A percentile compares a stretch with the other conserved stretches of the same genome.
Conservation (phyloP, 2,329 filamentous ascomycete genomes). For the Arthroderma sp. region DNA sequence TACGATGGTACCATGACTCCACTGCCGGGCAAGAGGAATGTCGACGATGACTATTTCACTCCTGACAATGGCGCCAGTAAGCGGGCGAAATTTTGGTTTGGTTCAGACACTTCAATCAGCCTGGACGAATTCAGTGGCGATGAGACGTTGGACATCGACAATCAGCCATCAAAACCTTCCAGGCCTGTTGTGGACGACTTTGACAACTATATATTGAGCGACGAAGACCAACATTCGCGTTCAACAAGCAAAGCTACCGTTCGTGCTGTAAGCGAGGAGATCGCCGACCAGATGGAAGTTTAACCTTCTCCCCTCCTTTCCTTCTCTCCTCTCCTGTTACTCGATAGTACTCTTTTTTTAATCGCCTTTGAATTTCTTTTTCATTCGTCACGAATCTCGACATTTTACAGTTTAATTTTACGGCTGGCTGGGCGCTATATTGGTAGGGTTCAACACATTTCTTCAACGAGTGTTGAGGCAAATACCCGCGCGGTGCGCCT, state of each 20-base stretch:
- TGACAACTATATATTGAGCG: slow-evolving; percentile 32
- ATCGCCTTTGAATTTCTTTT: too few species aligned
- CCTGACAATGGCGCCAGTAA: slow-evolving; percentile 54
- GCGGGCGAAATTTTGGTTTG: slow-evolving; percentile 78
- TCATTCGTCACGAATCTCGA: too few species aligned
- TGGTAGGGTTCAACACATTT: too few species aligned
- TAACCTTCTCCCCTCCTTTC: slow-evolving; percentile 14
- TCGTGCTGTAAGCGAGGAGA: slow-evolving; percentile 40
- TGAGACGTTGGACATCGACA: slow-evolving; percentile 13
- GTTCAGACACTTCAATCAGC: slow-evolving; percentile 42
- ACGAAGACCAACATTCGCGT: slow-evolving; percentile 29
- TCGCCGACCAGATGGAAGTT: slow-evolving; percentile 41
- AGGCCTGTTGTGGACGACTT: slow-evolving; percentile 26
- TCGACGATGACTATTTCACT: slow-evolving; percentile 37
- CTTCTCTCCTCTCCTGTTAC: too few species aligned
- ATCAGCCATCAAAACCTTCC: slow-evolving; percentile 9
- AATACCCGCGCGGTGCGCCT: too few species aligned
- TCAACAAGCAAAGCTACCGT: slow-evolving; percentile 32
- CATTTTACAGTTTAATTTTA: too few species aligned
- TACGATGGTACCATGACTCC: slow-evolving; percentile 35
- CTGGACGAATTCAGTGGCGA: slow-evolving; percentile 27
- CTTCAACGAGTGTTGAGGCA: too few species aligned
- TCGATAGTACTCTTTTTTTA: too few species aligned
- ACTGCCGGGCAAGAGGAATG: slow-evolving; percentile 32
- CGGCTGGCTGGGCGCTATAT: too few species aligned